Evolutionary conservation across 371 early-diverging fungal genomes (phyloP).

Genomic region (Aphelidium insulamus): DNA sequence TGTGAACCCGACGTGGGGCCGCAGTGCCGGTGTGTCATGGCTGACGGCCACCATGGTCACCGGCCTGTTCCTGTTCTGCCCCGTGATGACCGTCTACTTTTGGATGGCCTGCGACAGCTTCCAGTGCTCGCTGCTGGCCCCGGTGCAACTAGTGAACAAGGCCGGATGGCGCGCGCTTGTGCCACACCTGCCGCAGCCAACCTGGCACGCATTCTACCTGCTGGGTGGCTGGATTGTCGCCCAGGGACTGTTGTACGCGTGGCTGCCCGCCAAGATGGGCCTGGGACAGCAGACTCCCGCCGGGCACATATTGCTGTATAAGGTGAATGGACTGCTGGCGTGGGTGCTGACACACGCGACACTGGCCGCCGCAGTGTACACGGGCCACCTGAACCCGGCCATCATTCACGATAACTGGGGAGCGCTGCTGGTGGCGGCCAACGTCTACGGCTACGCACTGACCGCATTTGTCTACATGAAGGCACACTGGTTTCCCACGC

Average conservation of each 20-base stretch:
- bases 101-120: slow-evolving; percentile 35
- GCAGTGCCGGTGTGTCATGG: too few relatives aligned
- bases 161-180: slow-evolving; percentile 6
- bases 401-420: slow-evolving; percentile 56
- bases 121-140: slow-evolving; percentile 33
- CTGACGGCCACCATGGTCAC: too few relatives aligned
- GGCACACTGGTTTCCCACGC: slow-evolving; percentile 45
- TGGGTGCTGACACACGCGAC: slow-evolving; percentile 48
- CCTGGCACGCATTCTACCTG: slow-evolving; percentile 21
- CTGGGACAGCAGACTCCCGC: slow-evolving; percentile 62
- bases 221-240: slow-evolving; percentile 39
- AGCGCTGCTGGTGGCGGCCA: slow-evolving; percentile 39
- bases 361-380: slow-evolving; percentile 28
- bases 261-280: slow-evolving; percentile 38
- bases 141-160: slow-evolving; percentile 17
- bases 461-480: slow-evolving; percentile 43
- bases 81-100: slow-evolving; percentile 35
- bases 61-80: slow-evolving; percentile 30
- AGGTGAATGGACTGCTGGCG: slow-evolving; percentile 46
- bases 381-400: slow-evolving; percentile 27
- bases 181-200: slow-evolving; percentile 13
- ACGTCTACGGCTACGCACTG: slow-evolving; percentile 48
- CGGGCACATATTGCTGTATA: slow-evolving; percentile 42
- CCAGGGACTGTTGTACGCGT: slow-evolving; percentile 36
- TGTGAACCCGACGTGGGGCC: too few relatives aligned